Percentiles rank a stretch among this genome's conserved stretches.
phyloP scores from a whole-genome alignment of 345 rosid genomes.

The Mallotus nudiflorus region DNA sequence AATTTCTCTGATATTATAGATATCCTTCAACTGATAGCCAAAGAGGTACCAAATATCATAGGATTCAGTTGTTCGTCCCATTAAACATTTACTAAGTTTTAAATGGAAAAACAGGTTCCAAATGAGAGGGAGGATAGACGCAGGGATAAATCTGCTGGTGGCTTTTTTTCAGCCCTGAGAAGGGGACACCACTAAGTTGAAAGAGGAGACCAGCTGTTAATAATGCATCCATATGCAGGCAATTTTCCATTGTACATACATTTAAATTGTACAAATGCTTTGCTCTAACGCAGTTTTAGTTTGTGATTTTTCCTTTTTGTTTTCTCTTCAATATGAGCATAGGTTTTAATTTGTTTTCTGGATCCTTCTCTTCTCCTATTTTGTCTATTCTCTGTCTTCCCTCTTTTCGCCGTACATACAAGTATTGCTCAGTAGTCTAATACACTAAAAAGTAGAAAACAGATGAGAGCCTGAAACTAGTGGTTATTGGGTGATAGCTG shows the following conservation, averaged over 20 bases:
- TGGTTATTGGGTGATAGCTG: background rate
- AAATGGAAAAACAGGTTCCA: conserved; percentile 48
- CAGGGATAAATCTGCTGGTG: conserved; percentile 47
- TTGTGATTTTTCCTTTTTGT: background rate
- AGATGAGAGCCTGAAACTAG: background rate
- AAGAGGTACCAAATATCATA: conserved; percentile 50
- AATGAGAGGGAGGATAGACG: conserved; percentile 45
- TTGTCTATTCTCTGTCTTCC: background rate
- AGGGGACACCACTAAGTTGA: conserved; percentile 49
- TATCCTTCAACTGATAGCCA: conserved; percentile 56
- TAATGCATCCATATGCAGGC: conserved; percentile 23
- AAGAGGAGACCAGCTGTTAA: conserved; percentile 21
- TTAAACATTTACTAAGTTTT: background rate
- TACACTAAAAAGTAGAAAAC: background rate
- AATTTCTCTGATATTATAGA: conserved; percentile 70
- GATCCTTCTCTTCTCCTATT: background rate
- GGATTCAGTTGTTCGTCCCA: conserved; percentile 1
- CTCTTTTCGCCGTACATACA: background rate
- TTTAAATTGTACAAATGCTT: conserved; percentile 41
- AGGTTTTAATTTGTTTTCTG: background rate
- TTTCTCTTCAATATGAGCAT: conserved; percentile 6
- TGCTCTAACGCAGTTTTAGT: background rate
- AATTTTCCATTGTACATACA: conserved; percentile 9
- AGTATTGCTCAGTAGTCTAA: conserved; percentile 1
- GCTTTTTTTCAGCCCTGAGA: conserved; percentile 48